Evolutionary conservation across 805 yeast species (phyloP).

Genomic region (Blastobotrys americana): DNA sequence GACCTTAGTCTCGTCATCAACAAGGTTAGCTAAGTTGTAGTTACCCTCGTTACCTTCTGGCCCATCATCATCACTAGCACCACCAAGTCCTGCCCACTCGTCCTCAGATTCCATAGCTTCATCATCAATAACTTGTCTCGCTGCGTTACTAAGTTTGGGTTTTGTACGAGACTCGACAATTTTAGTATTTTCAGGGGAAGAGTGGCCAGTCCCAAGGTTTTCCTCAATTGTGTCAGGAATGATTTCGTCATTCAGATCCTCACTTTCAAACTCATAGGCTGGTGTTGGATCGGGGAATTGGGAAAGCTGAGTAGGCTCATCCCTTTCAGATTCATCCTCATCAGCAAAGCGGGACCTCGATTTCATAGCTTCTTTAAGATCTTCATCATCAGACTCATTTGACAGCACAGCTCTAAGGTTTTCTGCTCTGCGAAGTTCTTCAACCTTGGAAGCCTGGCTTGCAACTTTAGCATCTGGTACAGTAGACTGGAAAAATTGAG

Average conservation of each 20-base stretch:
- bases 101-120: slow-evolving; percentile 27
- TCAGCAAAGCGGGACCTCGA: slow-evolving; percentile 2
- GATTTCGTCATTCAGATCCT: too few relatives aligned
- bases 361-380: slow-evolving; percentile 3
- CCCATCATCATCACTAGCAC: slow-evolving; percentile 21
- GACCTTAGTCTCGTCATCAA: slow-evolving; percentile 16
- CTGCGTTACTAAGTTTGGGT: slow-evolving; percentile 5
- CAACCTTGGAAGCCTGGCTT: background rate
- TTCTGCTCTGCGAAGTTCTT: too few relatives aligned
- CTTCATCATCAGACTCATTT: slow-evolving; percentile 11
- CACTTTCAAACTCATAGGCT: too few relatives aligned
- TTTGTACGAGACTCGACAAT: too few relatives aligned
- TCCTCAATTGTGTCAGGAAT: too few relatives aligned
- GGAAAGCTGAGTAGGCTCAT: slow-evolving; percentile 7
- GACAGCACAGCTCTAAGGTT: too few relatives aligned
- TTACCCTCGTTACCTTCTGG: slow-evolving; percentile 12
- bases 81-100: slow-evolving; percentile 29
- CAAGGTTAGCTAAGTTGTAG: slow-evolving; percentile 19
- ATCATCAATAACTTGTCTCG: slow-evolving; percentile 18
- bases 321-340: slow-evolving; percentile 1
- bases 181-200: too few relatives aligned
- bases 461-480: background rate
- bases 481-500: background rate
- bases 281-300: slow-evolving; percentile 10
- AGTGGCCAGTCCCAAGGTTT: too few relatives aligned